Evolutionary conservation across 164 flowering plant genomes (phyloP), one percentile per base, ranked within the genome.

Genomic region (Saururus chinensis): DNA sequence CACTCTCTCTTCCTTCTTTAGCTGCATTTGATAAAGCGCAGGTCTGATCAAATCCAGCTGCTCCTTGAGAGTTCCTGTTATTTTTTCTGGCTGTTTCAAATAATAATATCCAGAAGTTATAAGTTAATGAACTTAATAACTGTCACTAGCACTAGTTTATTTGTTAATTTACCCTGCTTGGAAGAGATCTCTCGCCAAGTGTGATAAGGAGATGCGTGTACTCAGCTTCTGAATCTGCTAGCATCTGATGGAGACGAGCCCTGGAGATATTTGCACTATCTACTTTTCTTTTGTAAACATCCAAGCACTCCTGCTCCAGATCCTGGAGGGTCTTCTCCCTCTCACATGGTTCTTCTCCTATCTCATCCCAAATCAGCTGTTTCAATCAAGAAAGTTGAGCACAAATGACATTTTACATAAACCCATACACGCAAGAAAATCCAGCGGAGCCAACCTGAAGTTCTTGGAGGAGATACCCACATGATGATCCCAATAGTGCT

Each of bases 331-430:
- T 78, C 76, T 79, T 88, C 67, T 87, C 96, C 65, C 88, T 80
- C 65, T 80, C 91, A 60, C 72, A 65, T 67, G 84, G 74, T 65
- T 82, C 82, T 71, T 88, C 91, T 49, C 99, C 99, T 20, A 93
- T 87, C 74, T 93, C 99, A 73, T 86, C 90, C 97, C 99, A 93
- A 41, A 93, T 88, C 65, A 85, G 75, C 99, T 90, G 80, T 49
- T 65, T 53, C 57, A 53, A 56, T 19, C 16, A 21, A 25, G 52
- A 55, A 19, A 58, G 42, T 17, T 11, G 14, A 30, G 10, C 17
- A 8, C 20, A 37, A 20, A 19, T 16, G 45, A 4, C n/a, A 30
- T 57, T 37, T 5, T 30, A 30, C n/a, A 57, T 19, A 16, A 57
- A 30, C 11, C 4, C 25, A 25, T 16, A 35, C 19, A 13, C 35